Evolutionary conservation across 2,329 filamentous ascomycete genomes (phyloP).

Genomic region (Phyllachora maydis): DNA sequence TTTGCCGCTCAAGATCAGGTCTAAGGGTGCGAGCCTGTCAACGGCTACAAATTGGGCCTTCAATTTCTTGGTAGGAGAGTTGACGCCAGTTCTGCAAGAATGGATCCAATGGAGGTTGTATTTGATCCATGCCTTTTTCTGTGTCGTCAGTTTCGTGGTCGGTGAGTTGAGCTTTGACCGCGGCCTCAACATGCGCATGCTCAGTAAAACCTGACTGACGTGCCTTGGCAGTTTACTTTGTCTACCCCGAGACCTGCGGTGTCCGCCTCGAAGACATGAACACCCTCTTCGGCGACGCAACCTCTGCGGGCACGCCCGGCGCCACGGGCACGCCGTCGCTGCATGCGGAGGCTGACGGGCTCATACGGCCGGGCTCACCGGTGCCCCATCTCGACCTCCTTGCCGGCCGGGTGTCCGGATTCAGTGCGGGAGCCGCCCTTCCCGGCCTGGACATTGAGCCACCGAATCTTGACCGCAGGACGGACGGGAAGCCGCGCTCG

Average conservation of each 20-base stretch:
- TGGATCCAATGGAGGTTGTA: conserved; percentile 88
- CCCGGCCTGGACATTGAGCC: conserved; percentile 69
- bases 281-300: conserved; percentile 79
- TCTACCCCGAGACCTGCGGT: conserved; percentile 93
- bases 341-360: conserved; percentile 54
- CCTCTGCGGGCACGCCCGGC: conserved; percentile 54
- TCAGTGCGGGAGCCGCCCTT: conserved; percentile 46
- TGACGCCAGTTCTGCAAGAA: conserved; percentile 86
- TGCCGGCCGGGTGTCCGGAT: conserved; percentile 27
- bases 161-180: conserved; percentile 36
- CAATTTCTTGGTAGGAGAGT: conserved; percentile 90
- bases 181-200: conserved; percentile 1
- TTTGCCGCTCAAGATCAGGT: conserved; percentile 83
- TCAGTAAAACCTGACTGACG: conserved; percentile 7
- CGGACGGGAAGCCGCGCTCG: conserved; percentile 9
- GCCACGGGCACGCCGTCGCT: conserved; percentile 63
- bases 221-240: conserved; percentile 58
- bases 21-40: conserved; percentile 89
- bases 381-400: conserved; percentile 57
- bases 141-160: conserved; percentile 82
- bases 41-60: conserved; percentile 97
- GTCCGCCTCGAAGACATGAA: conserved; percentile 96
- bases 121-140: conserved; percentile 91
- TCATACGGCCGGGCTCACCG: conserved; percentile 62
- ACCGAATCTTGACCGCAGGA: conserved; percentile 31